Evolutionary conservation across 106 monocot species (phyloP).

Genomic region (Agapanthus africanus): DNA sequence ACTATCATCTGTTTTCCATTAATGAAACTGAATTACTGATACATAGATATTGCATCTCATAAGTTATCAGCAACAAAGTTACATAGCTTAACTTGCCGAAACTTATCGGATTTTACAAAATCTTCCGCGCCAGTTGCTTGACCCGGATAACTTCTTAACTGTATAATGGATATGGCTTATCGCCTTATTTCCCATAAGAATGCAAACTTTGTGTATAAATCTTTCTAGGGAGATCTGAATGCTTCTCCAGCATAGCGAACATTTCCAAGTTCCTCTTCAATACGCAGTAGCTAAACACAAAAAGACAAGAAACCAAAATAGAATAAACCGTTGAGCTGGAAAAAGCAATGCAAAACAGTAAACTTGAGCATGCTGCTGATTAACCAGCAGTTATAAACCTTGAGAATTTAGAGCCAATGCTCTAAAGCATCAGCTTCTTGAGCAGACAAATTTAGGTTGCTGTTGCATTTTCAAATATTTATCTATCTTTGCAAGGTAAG

Average conservation of each 20-base stretch:
- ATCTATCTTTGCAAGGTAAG: no score
- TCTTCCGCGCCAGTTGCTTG: neutral
- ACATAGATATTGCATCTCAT: neutral
- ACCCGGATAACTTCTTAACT: neutral
- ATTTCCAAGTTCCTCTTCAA: constrained; percentile 82
- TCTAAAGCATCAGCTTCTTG: no score
- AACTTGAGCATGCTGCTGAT: no score
- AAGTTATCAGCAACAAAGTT: neutral
- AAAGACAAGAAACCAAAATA: neutral
- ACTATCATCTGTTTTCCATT: no score
- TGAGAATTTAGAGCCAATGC: no score
- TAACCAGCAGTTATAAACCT: no score
- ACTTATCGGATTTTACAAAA: constrained; percentile 4
- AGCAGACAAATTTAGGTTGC: no score
- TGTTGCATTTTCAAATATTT: no score
- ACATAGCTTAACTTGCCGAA: neutral
- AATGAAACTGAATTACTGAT: neutral
- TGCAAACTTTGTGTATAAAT: neutral
- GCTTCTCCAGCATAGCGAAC: constrained; percentile 79
- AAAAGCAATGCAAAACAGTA: no score
- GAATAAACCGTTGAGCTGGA: constrained; percentile 2
- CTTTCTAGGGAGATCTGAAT: constrained; percentile 61
- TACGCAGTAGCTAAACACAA: constrained; percentile 62
- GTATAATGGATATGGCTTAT: neutral
- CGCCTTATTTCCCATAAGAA: constrained; percentile 12